Conservation (phyloP, 2,329 filamentous ascomycete genomes). For the Triangularia setosa region DNA sequence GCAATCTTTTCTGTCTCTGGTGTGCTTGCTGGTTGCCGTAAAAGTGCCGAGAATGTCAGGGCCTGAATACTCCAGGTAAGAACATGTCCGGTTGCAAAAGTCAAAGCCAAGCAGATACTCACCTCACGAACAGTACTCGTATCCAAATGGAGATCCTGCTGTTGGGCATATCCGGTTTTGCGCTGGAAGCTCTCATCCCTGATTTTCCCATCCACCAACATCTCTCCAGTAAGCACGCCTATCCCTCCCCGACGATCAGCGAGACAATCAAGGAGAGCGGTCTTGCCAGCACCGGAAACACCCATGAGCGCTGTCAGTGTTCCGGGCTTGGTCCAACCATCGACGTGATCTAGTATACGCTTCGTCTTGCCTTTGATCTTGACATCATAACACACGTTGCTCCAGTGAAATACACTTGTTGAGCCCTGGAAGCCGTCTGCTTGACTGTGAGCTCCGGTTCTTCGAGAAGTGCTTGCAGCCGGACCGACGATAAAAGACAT, state of each 20-base stretch:
- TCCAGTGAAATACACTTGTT: slow-evolving; percentile 53
- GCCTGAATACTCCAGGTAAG: no score
- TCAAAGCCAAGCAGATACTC: no score
- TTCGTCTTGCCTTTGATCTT: slow-evolving; percentile 58
- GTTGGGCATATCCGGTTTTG: slow-evolving; percentile 84
- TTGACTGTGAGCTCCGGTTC: no score
- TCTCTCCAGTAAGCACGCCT: slow-evolving; percentile 60
- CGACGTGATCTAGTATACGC: slow-evolving; percentile 61
- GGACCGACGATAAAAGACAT: neutral
- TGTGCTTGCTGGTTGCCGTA: neutral
- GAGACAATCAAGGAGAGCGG: slow-evolving; percentile 52
- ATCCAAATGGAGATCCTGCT: slow-evolving; percentile 79
- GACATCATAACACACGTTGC: slow-evolving; percentile 54
- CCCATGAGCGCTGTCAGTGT: slow-evolving; percentile 65
- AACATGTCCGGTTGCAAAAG: no score
- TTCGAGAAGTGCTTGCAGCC: no score
- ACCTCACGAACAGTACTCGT: slow-evolving; percentile 79
- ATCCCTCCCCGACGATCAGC: slow-evolving; percentile 50
- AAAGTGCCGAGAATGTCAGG: neutral
- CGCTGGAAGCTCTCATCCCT: slow-evolving; percentile 64
- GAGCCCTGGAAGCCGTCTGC: neutral
- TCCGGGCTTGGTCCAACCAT: slow-evolving; percentile 71
- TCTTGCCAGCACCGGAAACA: slow-evolving; percentile 49
- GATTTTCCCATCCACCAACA: slow-evolving; percentile 53
- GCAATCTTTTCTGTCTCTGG: slow-evolving; percentile 68